Evolutionary conservation across 2,329 filamentous ascomycete species (phyloP).

Genomic region (Fusarium virguliforme): DNA sequence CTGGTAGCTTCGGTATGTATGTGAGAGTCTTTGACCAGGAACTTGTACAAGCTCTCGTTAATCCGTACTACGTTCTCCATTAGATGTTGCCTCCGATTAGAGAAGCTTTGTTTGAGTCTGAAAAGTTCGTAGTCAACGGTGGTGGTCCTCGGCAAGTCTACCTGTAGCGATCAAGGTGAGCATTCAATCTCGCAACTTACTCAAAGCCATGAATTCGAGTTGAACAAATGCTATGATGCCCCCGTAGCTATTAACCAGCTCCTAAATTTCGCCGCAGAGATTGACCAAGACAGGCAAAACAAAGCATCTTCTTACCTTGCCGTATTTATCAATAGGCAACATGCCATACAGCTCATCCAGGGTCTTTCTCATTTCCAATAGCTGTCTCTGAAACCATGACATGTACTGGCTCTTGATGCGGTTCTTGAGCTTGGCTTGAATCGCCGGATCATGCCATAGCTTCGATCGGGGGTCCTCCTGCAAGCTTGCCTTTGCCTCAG

Average conservation of each 20-base stretch:
- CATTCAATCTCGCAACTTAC: background rate
- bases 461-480: background rate
- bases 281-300: background rate
- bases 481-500: background rate
- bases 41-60: background rate
- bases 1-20: background rate
- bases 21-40: background rate
- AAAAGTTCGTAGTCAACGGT: background rate
- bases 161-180: background rate
- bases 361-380: background rate
- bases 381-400: background rate
- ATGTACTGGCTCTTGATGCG: background rate
- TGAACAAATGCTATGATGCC: no score
- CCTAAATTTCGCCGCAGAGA: background rate
- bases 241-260: background rate
- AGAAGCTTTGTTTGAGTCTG: slow-evolving; percentile 1
- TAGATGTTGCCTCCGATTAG: background rate
- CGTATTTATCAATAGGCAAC: background rate
- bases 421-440: background rate
- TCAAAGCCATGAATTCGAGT: no score
- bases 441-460: background rate
- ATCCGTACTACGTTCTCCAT: background rate
- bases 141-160: background rate
- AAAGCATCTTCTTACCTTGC: background rate
- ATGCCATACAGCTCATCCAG: background rate